Evolutionary conservation across 345 rosid genomes (phyloP).

Genomic region (Aquilaria malaccensis): DNA sequence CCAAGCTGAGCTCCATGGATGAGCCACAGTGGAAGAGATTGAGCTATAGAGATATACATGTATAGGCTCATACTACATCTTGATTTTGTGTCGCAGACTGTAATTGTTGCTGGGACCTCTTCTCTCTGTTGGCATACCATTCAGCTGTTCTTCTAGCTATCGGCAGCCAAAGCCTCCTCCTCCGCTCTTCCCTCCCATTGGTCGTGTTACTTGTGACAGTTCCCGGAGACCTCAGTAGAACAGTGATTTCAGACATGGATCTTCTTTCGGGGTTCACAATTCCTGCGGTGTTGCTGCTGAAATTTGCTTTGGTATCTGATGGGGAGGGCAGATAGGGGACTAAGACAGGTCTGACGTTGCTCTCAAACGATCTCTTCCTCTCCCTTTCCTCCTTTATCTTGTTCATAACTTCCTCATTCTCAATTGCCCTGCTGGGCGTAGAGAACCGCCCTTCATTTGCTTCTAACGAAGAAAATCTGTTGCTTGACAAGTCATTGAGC

Average conservation of each 20-base stretch:
- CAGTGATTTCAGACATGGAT: conserved; percentile 73
- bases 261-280: conserved; percentile 36
- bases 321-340: conserved; percentile 15
- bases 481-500: conserved; percentile 41
- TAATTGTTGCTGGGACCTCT: conserved; percentile 22
- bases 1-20: not conserved
- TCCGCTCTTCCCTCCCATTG: conserved; percentile 34
- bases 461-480: conserved; percentile 33
- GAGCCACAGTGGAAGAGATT: not conserved
- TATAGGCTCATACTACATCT: conserved; percentile 19
- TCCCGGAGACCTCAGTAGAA: conserved; percentile 42
- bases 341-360: conserved; percentile 14
- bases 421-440: conserved; percentile 10
- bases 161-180: conserved; percentile 58
- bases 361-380: conserved; percentile 49
- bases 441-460: not conserved
- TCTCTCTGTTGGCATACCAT: conserved; percentile 70
- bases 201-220: conserved; percentile 18
- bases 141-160: conserved; percentile 69
- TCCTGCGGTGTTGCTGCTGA: conserved; percentile 16
- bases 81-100: conserved; percentile 20
- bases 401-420: conserved; percentile 21
- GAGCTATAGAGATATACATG: not conserved
- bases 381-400: conserved; percentile 60
- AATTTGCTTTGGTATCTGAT: conserved; percentile 13